These are phyloP conservation scores for Coniochaeta sp. DNA, from an alignment of 2,329 filamentous ascomycete genomes.

Conservation along the genomic window DNA sequence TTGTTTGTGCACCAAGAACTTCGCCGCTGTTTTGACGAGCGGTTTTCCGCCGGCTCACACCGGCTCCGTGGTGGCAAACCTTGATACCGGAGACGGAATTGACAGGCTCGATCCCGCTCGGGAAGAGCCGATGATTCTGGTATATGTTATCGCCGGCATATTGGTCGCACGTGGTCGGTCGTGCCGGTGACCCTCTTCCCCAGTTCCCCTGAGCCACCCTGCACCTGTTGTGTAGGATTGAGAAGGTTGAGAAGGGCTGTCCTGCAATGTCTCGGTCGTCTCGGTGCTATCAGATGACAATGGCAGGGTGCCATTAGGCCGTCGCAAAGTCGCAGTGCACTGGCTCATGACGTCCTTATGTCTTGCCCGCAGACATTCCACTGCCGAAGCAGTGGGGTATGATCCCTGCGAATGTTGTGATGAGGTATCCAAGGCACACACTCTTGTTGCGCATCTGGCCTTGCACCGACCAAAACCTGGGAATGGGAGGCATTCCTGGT, in stretches of 20 bases:
- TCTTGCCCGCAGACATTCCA: neutral
- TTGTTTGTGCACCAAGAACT: neutral
- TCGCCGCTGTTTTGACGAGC: neutral
- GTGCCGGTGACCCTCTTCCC: neutral
- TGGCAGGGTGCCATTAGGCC: conserved; percentile 2
- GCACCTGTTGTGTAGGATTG: neutral
- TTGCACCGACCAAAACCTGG: neutral
- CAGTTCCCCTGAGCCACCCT: neutral
- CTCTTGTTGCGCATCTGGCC: neutral
- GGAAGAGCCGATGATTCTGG: neutral
- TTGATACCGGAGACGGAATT: neutral
- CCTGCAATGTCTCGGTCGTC: conserved; percentile 2
- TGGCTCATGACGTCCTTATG: neutral
- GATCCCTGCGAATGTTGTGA: neutral
- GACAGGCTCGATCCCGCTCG: neutral
- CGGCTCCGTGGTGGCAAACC: neutral
- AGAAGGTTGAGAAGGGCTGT: neutral
- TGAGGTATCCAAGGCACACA: neutral
- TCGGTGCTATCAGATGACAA: conserved; percentile 2
- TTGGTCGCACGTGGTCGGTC: neutral
- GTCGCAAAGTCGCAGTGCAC: neutral
- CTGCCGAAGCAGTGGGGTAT: neutral
- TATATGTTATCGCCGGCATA: neutral
- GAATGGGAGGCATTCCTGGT: neutral
- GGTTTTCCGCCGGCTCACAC: neutral